Evolutionary conservation across 192 early-diverging fungal species (phyloP).

Genomic region (Spizellomyces sp.): DNA sequence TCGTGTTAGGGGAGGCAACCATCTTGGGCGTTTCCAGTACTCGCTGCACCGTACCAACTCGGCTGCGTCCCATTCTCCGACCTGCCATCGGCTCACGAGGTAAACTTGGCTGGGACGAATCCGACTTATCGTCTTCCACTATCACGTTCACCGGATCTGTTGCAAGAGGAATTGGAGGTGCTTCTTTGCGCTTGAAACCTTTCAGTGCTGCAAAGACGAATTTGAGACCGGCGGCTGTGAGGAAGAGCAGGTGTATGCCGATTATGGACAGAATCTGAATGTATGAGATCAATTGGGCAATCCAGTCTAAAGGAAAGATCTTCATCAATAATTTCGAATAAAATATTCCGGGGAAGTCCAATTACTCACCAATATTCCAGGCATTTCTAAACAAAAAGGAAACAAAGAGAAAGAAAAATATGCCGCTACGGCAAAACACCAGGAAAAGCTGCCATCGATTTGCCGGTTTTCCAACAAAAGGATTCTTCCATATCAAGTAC

Average conservation of each 20-base stretch:
- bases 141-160: background rate
- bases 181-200: background rate
- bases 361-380: background rate
- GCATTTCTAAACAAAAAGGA: background rate
- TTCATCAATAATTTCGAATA: background rate
- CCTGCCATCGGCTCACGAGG: too few relatives aligned
- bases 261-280: conserved; percentile 7
- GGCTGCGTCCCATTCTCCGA: too few relatives aligned
- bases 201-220: background rate
- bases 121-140: too few relatives aligned
- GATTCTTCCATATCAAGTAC: conserved; percentile 13
- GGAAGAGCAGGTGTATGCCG: conserved; percentile 18
- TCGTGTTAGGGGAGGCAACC: too few relatives aligned
- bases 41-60: too few relatives aligned
- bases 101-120: too few relatives aligned
- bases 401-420: conserved; percentile 12
- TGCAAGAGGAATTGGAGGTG: conserved; percentile 1
- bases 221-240: conserved; percentile 7
- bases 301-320: conserved; percentile 10
- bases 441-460: conserved; percentile 22
- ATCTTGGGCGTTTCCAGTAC: too few relatives aligned
- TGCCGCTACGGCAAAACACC: conserved; percentile 5
- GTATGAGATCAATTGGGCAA: conserved; percentile 3
- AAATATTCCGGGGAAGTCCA: background rate
- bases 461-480: conserved; percentile 14